A percentile compares a stretch with the other conserved stretches of the same genome.
Conservation (phyloP, 1,284 basidiomycete genomes). For the Malassezia arunalokei region DNA sequence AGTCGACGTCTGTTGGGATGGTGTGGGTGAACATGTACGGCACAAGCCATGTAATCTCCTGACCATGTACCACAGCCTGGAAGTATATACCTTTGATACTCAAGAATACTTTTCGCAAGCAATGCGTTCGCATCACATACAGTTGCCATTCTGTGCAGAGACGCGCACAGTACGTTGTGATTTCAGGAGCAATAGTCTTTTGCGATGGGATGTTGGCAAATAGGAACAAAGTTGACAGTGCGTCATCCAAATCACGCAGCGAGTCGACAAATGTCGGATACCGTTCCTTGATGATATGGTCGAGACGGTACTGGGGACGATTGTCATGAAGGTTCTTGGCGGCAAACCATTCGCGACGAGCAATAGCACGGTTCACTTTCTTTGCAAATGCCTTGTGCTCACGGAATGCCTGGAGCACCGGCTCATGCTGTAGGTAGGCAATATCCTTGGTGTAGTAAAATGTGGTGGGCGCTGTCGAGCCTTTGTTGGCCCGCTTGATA, state of each 20-base stretch:
- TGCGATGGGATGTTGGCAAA: conserved; percentile 57
- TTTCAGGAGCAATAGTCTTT: conserved; percentile 62
- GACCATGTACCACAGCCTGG: conserved; percentile 86
- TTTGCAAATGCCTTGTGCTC: conserved; percentile 99
- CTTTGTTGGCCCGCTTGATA: conserved; percentile 92
- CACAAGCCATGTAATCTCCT: conserved; percentile 88
- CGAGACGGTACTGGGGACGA: conserved; percentile 56
- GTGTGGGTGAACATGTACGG: conserved; percentile 96
- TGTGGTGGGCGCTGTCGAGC: conserved; percentile 85
- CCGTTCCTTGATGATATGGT: conserved; percentile 96
- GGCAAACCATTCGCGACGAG: conserved; percentile 82
- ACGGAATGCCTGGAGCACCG: conserved; percentile 81
- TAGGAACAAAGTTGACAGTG: conserved; percentile 83
- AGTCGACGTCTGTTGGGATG: conserved; percentile 86
- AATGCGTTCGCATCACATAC: conserved; percentile 78
- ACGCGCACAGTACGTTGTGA: conserved; percentile 80
- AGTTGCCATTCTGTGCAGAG: conserved; percentile 59
- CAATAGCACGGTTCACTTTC: conserved; percentile 84
- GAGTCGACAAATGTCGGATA: conserved; percentile 97
- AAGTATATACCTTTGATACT: conserved; percentile 99
- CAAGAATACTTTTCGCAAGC: conserved; percentile 81
- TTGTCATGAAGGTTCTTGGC: conserved; percentile 89
- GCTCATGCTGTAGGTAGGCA: conserved; percentile 91
- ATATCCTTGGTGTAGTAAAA: conserved; percentile 99
- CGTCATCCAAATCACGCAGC: conserved; percentile 90